Percentiles rank a stretch among this genome's conserved stretches.
Evolutionary conservation across 345 rosid species (phyloP).

Genomic region (Cochlearia excelsa): DNA sequence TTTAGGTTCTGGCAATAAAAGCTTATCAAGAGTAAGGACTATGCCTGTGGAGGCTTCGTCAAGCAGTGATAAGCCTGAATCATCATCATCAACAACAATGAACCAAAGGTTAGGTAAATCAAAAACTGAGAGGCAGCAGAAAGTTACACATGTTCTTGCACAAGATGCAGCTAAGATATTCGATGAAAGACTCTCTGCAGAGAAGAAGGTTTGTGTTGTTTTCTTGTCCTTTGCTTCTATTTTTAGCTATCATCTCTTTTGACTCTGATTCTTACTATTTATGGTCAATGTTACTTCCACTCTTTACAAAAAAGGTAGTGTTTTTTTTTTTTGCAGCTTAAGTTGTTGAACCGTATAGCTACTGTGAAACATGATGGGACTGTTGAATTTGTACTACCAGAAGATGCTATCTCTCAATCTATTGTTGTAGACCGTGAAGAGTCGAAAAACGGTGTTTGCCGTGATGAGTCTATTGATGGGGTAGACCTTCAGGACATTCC

Average conservation of each 20-base stretch:
- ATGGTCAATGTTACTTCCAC: too few species aligned
- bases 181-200: slow-evolving; percentile 62
- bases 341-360: slow-evolving; percentile 83
- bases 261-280: too few species aligned
- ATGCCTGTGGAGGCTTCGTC: slow-evolving; percentile 36
- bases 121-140: slow-evolving; percentile 60
- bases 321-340: slow-evolving; percentile 83
- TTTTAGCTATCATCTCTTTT: too few species aligned
- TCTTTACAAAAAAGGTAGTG: too few species aligned
- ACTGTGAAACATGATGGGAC: slow-evolving; percentile 97
- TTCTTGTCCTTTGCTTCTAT: not conserved
- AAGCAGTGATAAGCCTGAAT: slow-evolving; percentile 32
- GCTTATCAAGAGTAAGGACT: slow-evolving; percentile 39
- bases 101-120: slow-evolving; percentile 62
- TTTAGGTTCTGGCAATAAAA: slow-evolving; percentile 43
- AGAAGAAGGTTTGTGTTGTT: slow-evolving; percentile 50
- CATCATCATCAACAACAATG: slow-evolving; percentile 40
- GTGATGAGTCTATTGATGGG: slow-evolving; percentile 67
- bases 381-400: slow-evolving; percentile 86
- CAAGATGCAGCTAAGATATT: slow-evolving; percentile 78
- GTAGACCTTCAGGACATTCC: slow-evolving; percentile 58
- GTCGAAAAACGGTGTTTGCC: slow-evolving; percentile 36
- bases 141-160: slow-evolving; percentile 54
- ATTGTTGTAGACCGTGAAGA: slow-evolving; percentile 40
- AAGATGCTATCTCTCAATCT: slow-evolving; percentile 58